These are phyloP conservation scores for Sphaerobolus stellatus DNA, from an alignment of 1,284 basidiomycete species.

Conservation along the genomic window DNA sequence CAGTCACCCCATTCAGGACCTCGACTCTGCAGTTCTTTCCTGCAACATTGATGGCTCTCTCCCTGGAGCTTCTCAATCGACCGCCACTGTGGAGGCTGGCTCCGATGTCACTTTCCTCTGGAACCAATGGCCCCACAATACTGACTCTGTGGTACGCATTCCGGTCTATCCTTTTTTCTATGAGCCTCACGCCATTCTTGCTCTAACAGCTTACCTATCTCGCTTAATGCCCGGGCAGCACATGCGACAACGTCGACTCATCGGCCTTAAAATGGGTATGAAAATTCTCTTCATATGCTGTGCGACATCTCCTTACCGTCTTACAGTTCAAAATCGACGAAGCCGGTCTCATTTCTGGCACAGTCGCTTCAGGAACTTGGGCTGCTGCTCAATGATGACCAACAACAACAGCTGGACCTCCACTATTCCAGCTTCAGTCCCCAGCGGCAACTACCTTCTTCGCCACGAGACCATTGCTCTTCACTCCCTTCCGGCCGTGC, in stretches of 20 bases:
- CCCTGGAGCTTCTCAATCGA: constrained; percentile 50
- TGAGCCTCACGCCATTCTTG: background rate
- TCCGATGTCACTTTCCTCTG: constrained; percentile 55
- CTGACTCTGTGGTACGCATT: constrained; percentile 55
- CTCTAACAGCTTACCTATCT: constrained; percentile 57
- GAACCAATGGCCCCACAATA: constrained; percentile 59
- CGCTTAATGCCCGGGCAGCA: constrained; percentile 48
- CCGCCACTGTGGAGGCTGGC: constrained; percentile 54
- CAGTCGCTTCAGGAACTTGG: constrained; percentile 47
- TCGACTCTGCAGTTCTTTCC: constrained; percentile 46
- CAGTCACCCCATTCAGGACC: constrained; percentile 49
- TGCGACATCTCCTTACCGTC: background rate
- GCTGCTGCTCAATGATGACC: constrained; percentile 48
- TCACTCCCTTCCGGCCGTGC: constrained; percentile 52
- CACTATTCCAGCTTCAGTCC: constrained; percentile 51
- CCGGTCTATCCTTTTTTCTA: constrained; percentile 1
- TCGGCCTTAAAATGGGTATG: constrained; percentile 48
- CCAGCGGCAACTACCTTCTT: constrained; percentile 52
- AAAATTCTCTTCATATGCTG: background rate
- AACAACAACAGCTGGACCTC: constrained; percentile 56
- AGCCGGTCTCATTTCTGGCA: constrained; percentile 53
- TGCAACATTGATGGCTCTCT: constrained; percentile 60
- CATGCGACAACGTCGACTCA: constrained; percentile 47
- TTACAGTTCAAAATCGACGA: constrained; percentile 29
- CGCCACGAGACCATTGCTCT: constrained; percentile 57